Evolutionary conservation across 257 asterid species (phyloP).

Genomic region (Knoxia roxburghii): DNA sequence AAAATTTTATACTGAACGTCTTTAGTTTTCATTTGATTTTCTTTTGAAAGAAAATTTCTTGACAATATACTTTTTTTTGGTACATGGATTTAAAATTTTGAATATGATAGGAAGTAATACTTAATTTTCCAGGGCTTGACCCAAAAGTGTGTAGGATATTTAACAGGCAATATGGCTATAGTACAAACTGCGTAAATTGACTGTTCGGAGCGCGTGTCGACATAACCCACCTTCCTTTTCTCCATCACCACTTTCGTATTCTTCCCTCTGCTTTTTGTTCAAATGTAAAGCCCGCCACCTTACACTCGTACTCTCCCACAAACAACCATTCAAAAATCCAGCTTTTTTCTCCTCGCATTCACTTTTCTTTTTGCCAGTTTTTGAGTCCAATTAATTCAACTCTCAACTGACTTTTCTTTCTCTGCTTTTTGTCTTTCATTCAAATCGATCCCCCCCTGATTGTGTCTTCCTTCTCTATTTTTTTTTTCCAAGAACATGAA

Average conservation of each 20-base stretch:
- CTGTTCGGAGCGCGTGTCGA: slow-evolving; percentile 27
- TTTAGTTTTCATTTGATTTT: too few species aligned
- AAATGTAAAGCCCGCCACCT: slow-evolving; percentile 32
- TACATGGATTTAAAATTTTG: too few species aligned
- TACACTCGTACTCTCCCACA: not conserved
- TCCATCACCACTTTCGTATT: slow-evolving; percentile 15
- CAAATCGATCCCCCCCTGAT: too few species aligned
- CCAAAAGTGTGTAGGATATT: too few species aligned
- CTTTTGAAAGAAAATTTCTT: too few species aligned
- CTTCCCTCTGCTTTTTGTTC: slow-evolving; percentile 12
- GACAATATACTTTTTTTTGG: too few species aligned
- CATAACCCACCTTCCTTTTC: slow-evolving; percentile 20
- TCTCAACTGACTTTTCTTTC: slow-evolving; percentile 14
- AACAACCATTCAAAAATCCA: slow-evolving; percentile 41
- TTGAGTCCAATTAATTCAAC: slow-evolving; percentile 27
- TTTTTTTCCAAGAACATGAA: slow-evolving; percentile 27
- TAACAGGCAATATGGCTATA: too few species aligned
- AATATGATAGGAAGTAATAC: too few species aligned
- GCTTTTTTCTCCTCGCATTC: slow-evolving; percentile 14
- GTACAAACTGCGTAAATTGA: slow-evolving; percentile 33
- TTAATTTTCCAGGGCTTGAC: too few species aligned
- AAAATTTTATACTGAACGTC: too few species aligned
- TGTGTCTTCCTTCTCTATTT: too few species aligned
- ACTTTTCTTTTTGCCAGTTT: slow-evolving; percentile 19
- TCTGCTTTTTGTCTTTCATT: slow-evolving; percentile 2